Percentiles rank a stretch among this genome's conserved stretches.
Evolutionary conservation across 768 basidiomycete species (phyloP).

Genomic region (Lentinula guzmanii): DNA sequence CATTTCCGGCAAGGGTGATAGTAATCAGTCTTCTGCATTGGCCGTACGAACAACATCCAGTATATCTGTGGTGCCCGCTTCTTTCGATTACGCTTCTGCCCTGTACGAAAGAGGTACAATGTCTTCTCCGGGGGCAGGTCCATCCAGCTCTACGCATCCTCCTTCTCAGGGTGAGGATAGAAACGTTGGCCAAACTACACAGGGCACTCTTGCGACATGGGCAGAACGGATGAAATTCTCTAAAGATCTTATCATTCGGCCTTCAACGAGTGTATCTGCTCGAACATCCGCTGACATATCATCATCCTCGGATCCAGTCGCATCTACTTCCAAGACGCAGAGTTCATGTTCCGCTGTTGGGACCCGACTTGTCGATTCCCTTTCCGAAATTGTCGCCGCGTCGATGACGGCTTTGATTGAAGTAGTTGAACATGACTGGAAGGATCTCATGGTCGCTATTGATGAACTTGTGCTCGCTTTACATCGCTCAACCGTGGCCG

Average conservation of each 20-base stretch:
- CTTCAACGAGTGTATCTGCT: conserved; percentile 19
- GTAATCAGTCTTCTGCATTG: conserved; percentile 3
- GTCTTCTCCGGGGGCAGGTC: conserved; percentile 8
- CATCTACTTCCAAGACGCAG: conserved; percentile 10
- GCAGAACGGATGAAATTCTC: conserved; percentile 19
- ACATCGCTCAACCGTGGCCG: conserved; percentile 38
- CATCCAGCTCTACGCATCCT: conserved; percentile 23
- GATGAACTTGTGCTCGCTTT: conserved; percentile 51
- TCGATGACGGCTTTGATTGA: conserved; percentile 37
- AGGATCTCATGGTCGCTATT: conserved; percentile 52
- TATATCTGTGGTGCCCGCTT: neutral
- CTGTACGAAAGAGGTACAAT: conserved; percentile 11
- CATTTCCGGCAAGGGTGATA: neutral
- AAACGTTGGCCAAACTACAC: conserved; percentile 17
- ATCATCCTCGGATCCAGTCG: conserved; percentile 11
- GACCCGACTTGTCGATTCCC: conserved; percentile 34
- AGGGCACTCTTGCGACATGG: conserved; percentile 13
- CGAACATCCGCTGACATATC: conserved; percentile 6
- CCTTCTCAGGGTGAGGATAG: conserved; percentile 11
- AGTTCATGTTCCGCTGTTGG: conserved; percentile 27
- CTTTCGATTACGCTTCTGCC: neutral
- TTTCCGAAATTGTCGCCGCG: conserved; percentile 43
- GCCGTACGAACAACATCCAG: neutral
- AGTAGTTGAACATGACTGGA: conserved; percentile 44
- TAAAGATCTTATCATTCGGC: conserved; percentile 28